Conservation (phyloP, 2,329 filamentous ascomycete species). For the Ophiocordyceps unilateralis region DNA sequence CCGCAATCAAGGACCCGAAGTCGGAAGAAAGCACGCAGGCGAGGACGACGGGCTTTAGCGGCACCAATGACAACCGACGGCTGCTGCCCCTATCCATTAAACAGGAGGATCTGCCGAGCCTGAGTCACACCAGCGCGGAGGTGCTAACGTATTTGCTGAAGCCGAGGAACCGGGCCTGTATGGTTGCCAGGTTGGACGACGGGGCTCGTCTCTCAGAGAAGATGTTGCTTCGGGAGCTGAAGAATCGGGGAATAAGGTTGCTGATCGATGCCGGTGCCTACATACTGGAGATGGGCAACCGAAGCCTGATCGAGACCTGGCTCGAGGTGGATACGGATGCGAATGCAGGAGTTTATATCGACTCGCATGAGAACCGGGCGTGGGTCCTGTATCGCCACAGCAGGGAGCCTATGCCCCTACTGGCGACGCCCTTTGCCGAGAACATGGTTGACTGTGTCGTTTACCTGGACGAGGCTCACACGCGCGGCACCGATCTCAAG, state of each 20-base stretch:
- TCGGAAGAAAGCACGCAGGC: constrained; percentile 5
- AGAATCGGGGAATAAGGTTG: constrained; percentile 23
- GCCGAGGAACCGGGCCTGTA: constrained; percentile 29
- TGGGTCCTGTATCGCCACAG: constrained; percentile 7
- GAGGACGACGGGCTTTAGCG: constrained; percentile 50
- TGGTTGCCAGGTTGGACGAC: constrained; percentile 9
- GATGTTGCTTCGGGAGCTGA: constrained; percentile 27
- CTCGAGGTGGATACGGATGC: constrained; percentile 25
- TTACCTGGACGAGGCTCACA: constrained; percentile 31
- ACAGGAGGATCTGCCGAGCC: constrained; percentile 38
- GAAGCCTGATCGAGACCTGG: constrained; percentile 30
- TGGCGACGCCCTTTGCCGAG: constrained; percentile 36
- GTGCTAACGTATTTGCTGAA: constrained; percentile 25
- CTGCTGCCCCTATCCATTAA: constrained; percentile 43
- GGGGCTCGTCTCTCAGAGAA: constrained; percentile 5
- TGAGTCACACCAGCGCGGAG: constrained; percentile 44
- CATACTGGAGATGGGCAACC: constrained; percentile 43
- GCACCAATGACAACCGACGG: constrained; percentile 47
- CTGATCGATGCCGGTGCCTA: constrained; percentile 49
- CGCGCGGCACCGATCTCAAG: constrained; percentile 41
- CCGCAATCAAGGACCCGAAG: neutral
- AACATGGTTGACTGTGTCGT: constrained; percentile 34
- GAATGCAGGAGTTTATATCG: constrained; percentile 37
- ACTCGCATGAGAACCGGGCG: constrained; percentile 10
- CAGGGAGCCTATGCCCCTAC: constrained; percentile 29